These are phyloP conservation scores for Rhodotorula taiwanensis DNA, from an alignment of 768 basidiomycete genomes.

Conservation along the genomic window DNA sequence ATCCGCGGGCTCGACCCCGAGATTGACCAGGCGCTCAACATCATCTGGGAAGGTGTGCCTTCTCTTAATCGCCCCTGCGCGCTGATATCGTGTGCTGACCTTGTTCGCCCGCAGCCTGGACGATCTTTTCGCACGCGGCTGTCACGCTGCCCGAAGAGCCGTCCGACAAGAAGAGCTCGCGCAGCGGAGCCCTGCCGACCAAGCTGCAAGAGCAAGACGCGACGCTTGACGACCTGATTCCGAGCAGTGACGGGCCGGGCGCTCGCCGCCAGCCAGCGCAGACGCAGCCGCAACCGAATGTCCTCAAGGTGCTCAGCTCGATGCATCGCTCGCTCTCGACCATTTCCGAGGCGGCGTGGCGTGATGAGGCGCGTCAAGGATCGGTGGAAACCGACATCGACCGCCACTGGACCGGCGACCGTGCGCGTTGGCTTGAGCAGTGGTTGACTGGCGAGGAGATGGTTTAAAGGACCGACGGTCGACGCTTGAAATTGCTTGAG, in stretches of 20 bases:
- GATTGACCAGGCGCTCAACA: conserved; percentile 4
- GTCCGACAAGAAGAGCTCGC: too few relatives aligned
- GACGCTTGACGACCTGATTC: too few relatives aligned
- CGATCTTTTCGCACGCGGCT: conserved; percentile 3
- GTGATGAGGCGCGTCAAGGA: background rate
- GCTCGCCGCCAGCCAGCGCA: background rate
- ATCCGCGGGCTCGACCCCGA: conserved; percentile 10
- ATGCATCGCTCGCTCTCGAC: background rate
- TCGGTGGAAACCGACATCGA: background rate
- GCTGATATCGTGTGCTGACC: too few relatives aligned
- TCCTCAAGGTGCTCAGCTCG: background rate
- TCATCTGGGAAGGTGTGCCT: conserved; percentile 4
- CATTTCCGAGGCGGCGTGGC: background rate
- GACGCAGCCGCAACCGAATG: background rate
- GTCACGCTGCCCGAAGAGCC: background rate
- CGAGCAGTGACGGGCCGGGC: background rate
- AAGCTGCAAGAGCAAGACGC: too few relatives aligned
- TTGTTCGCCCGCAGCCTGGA: background rate
- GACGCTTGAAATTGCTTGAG: too few relatives aligned
- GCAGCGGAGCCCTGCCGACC: too few relatives aligned
- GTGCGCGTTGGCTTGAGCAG: conserved; percentile 3
- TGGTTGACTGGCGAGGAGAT: conserved; percentile 4
- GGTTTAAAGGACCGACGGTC: too few relatives aligned
- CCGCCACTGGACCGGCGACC: background rate
- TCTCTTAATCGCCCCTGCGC: too few relatives aligned